Evolutionary conservation across 345 rosid genomes (phyloP), one percentile per base, ranked within the genome.

Genomic region (Capsella bursapastoris): DNA sequence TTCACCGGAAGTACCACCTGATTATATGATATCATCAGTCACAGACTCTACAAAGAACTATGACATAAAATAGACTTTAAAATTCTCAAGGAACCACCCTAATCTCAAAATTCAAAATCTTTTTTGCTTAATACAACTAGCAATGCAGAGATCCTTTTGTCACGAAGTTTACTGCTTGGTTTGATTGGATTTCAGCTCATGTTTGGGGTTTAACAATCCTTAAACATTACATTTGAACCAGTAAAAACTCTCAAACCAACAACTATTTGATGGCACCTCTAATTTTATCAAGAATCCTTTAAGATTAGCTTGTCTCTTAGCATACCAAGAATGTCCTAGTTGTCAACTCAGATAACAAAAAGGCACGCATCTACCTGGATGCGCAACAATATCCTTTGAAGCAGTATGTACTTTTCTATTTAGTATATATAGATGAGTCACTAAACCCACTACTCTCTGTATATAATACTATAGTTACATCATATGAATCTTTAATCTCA

Each of bases 1-100:
- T 80, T 83, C 41, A 84, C 71, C 3, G 97, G 93, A 76, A 90
- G 81, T 49, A 88, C 84, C 68, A 90, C 96, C 98, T 89, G 63
- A 1, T 43, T 25, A 76, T 35, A 70, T 37, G 38, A 63, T 16
- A 49, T 47, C 65, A 69, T 63, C 56, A 53, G 7, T 59, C 38
- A 50, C 28, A 51, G 32, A 22, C 37, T 49, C 10, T 7, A 11
- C 11, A 49, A 5, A 38, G 44, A 8, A 47, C 1, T 0, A 13
- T 50, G 28, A 50, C 16, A 8, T 4, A 1, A 9, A 10, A 44
- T 22, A 55, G 8, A 6, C 22, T 60, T 28, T 7, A 58, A 52
- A 8, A 29, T 51, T 37, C 58, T 11, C 29, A 71, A 47, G 56
- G 14, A 49, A 50, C 61, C 44, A 40, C 61, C 3, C 53, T 40